A percentile compares a stretch with the other conserved stretches of the same genome.
These are phyloP conservation scores for Ceriops tagal DNA, from an alignment of 345 rosid species.

Conservation along the genomic window DNA sequence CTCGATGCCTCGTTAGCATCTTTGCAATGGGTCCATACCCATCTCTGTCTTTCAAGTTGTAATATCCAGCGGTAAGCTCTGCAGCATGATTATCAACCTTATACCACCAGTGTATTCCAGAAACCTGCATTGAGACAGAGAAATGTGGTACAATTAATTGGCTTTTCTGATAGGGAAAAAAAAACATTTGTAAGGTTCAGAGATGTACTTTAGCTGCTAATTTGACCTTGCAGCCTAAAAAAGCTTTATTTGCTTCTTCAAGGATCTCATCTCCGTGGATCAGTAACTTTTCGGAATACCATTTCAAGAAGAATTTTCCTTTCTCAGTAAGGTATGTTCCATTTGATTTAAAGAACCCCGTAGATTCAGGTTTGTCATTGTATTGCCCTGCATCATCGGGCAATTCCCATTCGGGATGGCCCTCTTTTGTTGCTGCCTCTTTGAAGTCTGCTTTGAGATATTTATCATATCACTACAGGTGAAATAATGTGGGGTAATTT, in stretches of 20 bases:
- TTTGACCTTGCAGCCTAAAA: constrained; percentile 66
- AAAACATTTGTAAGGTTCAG: neutral
- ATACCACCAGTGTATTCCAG: constrained; percentile 97
- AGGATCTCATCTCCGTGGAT: constrained; percentile 74
- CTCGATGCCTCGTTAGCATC: constrained; percentile 64
- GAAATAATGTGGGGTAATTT: neutral
- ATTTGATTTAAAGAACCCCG: constrained; percentile 53
- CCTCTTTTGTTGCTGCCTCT: constrained; percentile 49
- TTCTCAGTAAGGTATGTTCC: constrained; percentile 57
- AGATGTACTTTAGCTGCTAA: constrained; percentile 69
- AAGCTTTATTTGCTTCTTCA: constrained; percentile 69
- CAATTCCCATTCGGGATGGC: constrained; percentile 80
- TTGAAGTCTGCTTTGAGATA: constrained; percentile 61
- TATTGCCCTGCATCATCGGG: constrained; percentile 70
- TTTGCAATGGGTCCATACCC: constrained; percentile 73
- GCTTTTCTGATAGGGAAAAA: neutral
- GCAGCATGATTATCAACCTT: constrained; percentile 67
- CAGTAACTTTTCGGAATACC: constrained; percentile 71
- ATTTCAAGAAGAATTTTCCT: constrained; percentile 71
- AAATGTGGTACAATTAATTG: neutral
- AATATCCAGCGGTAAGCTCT: constrained; percentile 82
- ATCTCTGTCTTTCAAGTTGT: constrained; percentile 61
- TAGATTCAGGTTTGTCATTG: constrained; percentile 55
- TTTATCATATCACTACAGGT: constrained; percentile 65
- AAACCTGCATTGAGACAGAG: constrained; percentile 40